Conservation (phyloP, 2,329 filamentous ascomycete species). For the Ceratocystiopsis sp. region DNA sequence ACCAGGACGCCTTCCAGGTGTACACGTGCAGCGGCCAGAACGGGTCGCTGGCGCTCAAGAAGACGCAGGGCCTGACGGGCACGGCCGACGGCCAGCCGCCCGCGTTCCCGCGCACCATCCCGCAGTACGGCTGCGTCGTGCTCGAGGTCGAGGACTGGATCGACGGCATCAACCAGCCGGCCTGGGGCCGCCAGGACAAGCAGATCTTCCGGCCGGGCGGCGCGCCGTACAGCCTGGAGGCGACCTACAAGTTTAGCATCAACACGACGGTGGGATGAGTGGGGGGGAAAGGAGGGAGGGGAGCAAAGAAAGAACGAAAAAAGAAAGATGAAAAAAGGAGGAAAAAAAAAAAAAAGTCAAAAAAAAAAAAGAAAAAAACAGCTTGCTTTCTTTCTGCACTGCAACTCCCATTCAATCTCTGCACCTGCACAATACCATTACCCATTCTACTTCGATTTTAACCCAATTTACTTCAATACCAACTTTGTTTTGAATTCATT, state of each 20-base stretch:
- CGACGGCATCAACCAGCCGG: slow-evolving; percentile 79
- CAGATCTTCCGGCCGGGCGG: slow-evolving; percentile 43
- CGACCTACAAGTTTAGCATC: slow-evolving; percentile 42
- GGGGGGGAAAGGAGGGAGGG: background rate
- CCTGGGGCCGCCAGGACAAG: slow-evolving; percentile 55
- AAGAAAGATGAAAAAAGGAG: background rate
- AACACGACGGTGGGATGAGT: slow-evolving; percentile 14
- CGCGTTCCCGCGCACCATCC: slow-evolving; percentile 43
- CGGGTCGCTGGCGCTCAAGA: slow-evolving; percentile 51
- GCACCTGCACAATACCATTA: too few relatives aligned
- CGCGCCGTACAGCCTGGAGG: slow-evolving; percentile 44
- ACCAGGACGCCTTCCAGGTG: slow-evolving; percentile 78
- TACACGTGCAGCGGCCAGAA: slow-evolving; percentile 71
- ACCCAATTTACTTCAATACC: too few relatives aligned
- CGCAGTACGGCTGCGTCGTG: slow-evolving; percentile 70
- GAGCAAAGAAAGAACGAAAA: background rate
- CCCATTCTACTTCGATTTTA: too few relatives aligned
- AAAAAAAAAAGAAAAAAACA: background rate
- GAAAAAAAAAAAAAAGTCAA: background rate
- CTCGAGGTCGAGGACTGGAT: slow-evolving; percentile 91
- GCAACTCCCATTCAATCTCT: too few relatives aligned
- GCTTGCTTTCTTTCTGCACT: too few relatives aligned
- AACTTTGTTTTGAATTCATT: too few relatives aligned
- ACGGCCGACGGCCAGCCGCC: slow-evolving; percentile 17
- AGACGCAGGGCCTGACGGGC: slow-evolving; percentile 47